Evolutionary conservation across 2,329 filamentous ascomycete species (phyloP), one percentile per base, ranked within the genome.

Genomic region (Diplodia seriata): DNA sequence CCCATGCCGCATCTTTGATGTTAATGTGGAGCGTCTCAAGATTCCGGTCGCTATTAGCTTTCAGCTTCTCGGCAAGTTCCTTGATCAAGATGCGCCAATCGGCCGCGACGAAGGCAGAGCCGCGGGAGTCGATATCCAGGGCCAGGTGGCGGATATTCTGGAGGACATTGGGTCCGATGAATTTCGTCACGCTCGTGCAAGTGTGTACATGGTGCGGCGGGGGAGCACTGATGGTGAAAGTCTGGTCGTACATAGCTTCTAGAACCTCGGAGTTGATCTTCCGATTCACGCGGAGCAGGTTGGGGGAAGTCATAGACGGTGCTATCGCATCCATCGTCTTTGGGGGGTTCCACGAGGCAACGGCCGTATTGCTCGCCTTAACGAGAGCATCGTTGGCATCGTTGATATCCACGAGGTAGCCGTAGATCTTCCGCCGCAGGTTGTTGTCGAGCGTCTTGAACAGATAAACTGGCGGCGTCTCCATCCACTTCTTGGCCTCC

Each of bases 361-460:
- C 47, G 12, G 59, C 59, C 2, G 59, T 63, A 3, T 40, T 12
- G 11, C 59, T 63, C 14, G 59, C 59, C 59, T 63, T 63, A n/a
- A 51, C 31, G 36, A 68, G 40, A 12, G 57, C 51, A 11, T 26
- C 29, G 36, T 56, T 43, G 3, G 59, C 67, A 33, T 65, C 67
- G 15, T 68, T 68, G 59, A 51, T 53, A 59, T 68, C 57, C 14
- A 65, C 8, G 38, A 57, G 26, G n/a, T 65, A 66, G 15, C 51
- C 14, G 38, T 50, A 56, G 40, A 68, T 68, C 3, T 26, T 26
- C 38, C 31, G 49, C 11, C 67, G 57, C 20, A 68, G 43, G 4
- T 38, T 4, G 26, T 26, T 11, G 15, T 59, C 51, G 20, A 65
- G 23, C 20, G 33, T 65, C 43, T 65, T 65, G 36, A 68, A 51